Evolutionary conservation across 2,329 filamentous ascomycete genomes (phyloP), one percentile per base, ranked within the genome.

Genomic region (Nemania abortiva): DNA sequence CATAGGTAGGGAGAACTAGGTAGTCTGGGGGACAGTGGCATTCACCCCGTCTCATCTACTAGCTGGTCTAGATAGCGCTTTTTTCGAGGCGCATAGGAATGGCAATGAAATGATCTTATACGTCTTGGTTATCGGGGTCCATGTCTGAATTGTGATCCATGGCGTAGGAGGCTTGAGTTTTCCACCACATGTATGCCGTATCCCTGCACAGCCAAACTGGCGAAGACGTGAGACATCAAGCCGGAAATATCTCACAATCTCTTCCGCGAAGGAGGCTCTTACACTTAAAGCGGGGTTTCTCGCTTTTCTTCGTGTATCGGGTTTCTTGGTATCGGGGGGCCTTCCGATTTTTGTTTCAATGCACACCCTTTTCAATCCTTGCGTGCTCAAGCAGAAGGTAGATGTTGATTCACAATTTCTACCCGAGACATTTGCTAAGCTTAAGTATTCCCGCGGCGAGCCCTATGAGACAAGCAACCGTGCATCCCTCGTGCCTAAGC

Each of bases 31-130:
- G 22, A 20, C n/a, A 61, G 42, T 42, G 45, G 29, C 39, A 60
- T 60, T 55, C 11, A 42, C 55, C 55, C 39, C 10, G 24, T 50
- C 60, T 56, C 27, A 34, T 58, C 57, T 68, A 56, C 62, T 70
- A 65, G 65, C 65, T 56, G 61, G 68, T 54, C 68, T 70, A 68
- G 65, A 60, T 55, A 65, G 57, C 45, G 49, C 29, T 20, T 59
- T 22, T 31, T 47, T 9, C 57, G 47, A 22, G 22, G 58, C 39
- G 29, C 29, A 34, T 29, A 67, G 50, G 49, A 56, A 47, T 29
- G 24, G 49, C 47, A 52, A 62, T 18, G 53, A 34, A 42, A 39
- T 60, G 42, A 29, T 52, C 42, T 63, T 63, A 58, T 49, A 42
- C 18, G 11, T 64, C 29, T 55, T 10, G 6, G 29, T 49, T 42